Conservation (phyloP, 805 yeast species). For the Sugiyamaella lignohabitans region DNA sequence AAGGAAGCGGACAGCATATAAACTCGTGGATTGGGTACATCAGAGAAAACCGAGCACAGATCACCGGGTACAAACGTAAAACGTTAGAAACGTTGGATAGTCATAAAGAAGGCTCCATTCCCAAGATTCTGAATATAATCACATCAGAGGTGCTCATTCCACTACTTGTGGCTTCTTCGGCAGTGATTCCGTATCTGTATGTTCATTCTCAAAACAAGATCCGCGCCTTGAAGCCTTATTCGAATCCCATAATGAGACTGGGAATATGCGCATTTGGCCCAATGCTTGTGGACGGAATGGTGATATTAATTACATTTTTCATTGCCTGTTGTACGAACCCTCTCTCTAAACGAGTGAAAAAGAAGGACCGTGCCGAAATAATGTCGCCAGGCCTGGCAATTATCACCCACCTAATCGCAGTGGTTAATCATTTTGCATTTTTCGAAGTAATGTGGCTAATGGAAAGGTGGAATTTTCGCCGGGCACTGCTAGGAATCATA, state of each 20-base stretch:
- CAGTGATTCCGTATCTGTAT: conserved; percentile 55
- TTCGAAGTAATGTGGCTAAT: conserved; percentile 61
- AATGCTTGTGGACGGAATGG: conserved; percentile 19
- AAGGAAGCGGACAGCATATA: conserved; percentile 62
- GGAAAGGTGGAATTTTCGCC: conserved; percentile 60
- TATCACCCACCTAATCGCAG: conserved; percentile 47
- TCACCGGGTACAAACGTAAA: conserved; percentile 85
- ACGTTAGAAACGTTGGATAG: conserved; percentile 39
- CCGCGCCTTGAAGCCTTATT: conserved; percentile 33
- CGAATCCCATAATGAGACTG: conserved; percentile 52
- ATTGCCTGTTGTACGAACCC: conserved; percentile 23
- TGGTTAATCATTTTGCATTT: conserved; percentile 45
- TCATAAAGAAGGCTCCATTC: conserved; percentile 48
- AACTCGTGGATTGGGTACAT: conserved; percentile 78
- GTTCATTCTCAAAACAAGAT: conserved; percentile 73
- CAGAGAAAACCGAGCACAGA: conserved; percentile 73
- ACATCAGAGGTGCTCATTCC: conserved; percentile 63
- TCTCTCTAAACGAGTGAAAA: conserved; percentile 79
- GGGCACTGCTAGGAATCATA: conserved; percentile 56
- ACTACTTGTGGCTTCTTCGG: conserved; percentile 38
- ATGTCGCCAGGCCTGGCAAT: conserved; percentile 50
- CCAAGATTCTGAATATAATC: conserved; percentile 61
- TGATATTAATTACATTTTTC: conserved; percentile 33
- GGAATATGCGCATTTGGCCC: conserved; percentile 31
- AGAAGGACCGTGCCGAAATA: too few relatives aligned